Base-by-base conservation (phyloP, 202 grass and related monocot species). In the Panicum hallii region DNA sequence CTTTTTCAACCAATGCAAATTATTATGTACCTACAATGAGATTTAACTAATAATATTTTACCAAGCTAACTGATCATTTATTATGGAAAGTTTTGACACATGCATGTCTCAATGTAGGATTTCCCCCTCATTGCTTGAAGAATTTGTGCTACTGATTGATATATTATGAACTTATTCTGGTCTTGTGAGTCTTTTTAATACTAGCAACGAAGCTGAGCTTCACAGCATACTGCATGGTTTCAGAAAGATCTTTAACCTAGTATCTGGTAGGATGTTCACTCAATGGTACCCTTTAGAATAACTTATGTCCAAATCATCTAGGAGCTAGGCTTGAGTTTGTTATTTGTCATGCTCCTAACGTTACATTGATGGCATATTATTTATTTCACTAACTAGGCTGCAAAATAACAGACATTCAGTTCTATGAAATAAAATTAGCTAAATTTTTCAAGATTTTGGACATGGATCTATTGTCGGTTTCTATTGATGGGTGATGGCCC, bases 341-440 rank as follows among this genome's bases (percentile, higher is more conserved):
- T 61, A 23, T 20, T 46, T 45, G 67, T 46, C 23, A 23, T 22
- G 38, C 72, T 55, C 77, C 56, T 65, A 66, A 60, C 38, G 40
- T 16, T 43, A 26, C 48, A 26, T 67, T 10, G 23, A 63, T 1
- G 0, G 0, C 36, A 54, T 71, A 7, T 20, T 44, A 42, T 77
- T 61, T 40, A 49, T 64, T 40, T 47, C 56, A 71, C 28, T 22
- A 30, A 11, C 47, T 34, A 56, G 19, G 65, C 4, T 71, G 36
- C 2, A 43, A 28, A 30, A 74, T 22, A 47, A 71, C 28, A 16
- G 48, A 56, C 22, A 58, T 10, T 26, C 47, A 81, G 4, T 26
- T 83, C 36, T 36, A 3, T 70, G 45, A 72, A 82, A 70, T 23
- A 22, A 78, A 63, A 83, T 1, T 71, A 23, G 11, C 12, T 78